phyloP scores from a whole-genome alignment of 2,329 filamentous ascomycete species.

The Paecilomyces dactylethromorphus region DNA sequence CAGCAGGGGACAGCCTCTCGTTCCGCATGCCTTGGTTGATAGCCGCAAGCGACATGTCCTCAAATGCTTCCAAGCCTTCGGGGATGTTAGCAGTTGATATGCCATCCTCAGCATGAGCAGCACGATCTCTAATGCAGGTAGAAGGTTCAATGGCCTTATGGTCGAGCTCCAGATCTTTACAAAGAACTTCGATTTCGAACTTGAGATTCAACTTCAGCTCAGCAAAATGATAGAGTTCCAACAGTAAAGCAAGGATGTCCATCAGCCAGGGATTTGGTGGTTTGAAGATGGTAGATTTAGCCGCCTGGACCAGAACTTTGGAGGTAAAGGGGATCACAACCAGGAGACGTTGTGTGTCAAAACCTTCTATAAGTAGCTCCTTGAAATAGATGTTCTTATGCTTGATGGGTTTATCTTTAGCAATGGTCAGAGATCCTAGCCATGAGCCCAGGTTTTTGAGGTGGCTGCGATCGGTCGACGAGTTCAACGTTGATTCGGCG shows the following conservation, averaged over 20 bases:
- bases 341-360: slow-evolving; percentile 83
- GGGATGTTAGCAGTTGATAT: slow-evolving; percentile 50
- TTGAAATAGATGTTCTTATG: slow-evolving; percentile 97
- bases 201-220: slow-evolving; percentile 95
- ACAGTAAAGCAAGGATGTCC: slow-evolving; percentile 85
- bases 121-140: slow-evolving; percentile 73
- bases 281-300: slow-evolving; percentile 78
- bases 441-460: slow-evolving; percentile 90
- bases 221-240: slow-evolving; percentile 88
- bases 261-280: slow-evolving; percentile 97
- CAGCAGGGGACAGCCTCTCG: slow-evolving; percentile 68
- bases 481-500: slow-evolving; percentile 78
- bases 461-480: slow-evolving; percentile 74
- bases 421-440: slow-evolving; percentile 88
- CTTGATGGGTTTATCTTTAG: slow-evolving; percentile 89
- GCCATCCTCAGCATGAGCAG: slow-evolving; percentile 55
- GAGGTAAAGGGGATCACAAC: slow-evolving; percentile 96
- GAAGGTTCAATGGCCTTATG: slow-evolving; percentile 87
- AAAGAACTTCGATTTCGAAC: slow-evolving; percentile 97
- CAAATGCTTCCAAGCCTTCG: slow-evolving; percentile 73
- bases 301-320: slow-evolving; percentile 84
- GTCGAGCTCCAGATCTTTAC: slow-evolving; percentile 85
- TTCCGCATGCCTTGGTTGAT: slow-evolving; percentile 62
- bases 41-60: slow-evolving; percentile 71
- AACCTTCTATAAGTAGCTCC: slow-evolving; percentile 86